A percentile compares a stretch with the other conserved stretches of the same genome.
Evolutionary conservation across 140 eudicot genomes (phyloP).

Genomic region (Bidens hawaiensis): DNA sequence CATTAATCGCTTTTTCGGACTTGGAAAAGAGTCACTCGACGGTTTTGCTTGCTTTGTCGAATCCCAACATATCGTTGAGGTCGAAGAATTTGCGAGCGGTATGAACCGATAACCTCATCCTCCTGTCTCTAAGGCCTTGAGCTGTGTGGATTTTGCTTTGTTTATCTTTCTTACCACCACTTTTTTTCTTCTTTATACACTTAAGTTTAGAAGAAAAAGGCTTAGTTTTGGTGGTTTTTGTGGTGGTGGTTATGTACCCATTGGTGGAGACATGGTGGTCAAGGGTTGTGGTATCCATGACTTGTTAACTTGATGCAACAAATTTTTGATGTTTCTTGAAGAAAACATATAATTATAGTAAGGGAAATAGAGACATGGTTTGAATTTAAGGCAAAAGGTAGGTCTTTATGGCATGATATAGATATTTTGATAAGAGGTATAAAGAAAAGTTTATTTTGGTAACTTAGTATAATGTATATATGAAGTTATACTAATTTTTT

Average conservation of each 20-base stretch:
- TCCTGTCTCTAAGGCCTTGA: slow-evolving; percentile 46
- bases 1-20: slow-evolving; percentile 40
- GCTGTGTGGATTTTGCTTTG: slow-evolving; percentile 53
- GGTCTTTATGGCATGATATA: slow-evolving; percentile 24
- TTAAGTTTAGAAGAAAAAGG: slow-evolving; percentile 11
- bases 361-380: not conserved
- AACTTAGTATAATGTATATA: not conserved
- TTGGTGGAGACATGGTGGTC: slow-evolving; percentile 1
- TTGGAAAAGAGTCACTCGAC: slow-evolving; percentile 48
- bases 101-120: slow-evolving; percentile 50
- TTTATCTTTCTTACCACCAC: slow-evolving; percentile 43
- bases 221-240: not conserved
- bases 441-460: too few relatives aligned
- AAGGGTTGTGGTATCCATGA: slow-evolving; percentile 11
- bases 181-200: slow-evolving; percentile 31
- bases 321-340: slow-evolving; percentile 17
- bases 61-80: slow-evolving; percentile 51
- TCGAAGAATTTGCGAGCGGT: slow-evolving; percentile 53
- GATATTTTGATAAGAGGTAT: not conserved
- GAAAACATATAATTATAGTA: slow-evolving; percentile 23
- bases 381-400: not conserved
- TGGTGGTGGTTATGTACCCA: not conserved
- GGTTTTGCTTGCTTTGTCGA: slow-evolving; percentile 57
- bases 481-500: not conserved
- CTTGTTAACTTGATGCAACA: not conserved